Conservation (phyloP, 23 red algal species). For the Gracilaria domingensis region DNA sequence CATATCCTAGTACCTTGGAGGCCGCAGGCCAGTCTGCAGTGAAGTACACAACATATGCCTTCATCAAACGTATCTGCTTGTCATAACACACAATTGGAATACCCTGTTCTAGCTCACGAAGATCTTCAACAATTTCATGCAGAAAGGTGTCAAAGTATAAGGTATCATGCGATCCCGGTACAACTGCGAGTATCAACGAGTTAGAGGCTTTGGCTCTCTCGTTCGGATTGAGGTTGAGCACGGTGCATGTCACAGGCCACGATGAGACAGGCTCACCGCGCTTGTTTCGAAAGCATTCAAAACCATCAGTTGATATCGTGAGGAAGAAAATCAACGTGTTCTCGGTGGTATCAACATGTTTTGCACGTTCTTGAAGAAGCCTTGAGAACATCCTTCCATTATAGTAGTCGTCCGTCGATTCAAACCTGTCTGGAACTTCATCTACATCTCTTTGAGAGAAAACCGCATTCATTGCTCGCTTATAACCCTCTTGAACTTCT, state of each 20-base stretch:
- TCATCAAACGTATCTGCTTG: too few species aligned
- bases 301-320: conserved; percentile 16
- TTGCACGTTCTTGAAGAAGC: neutral
- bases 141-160: conserved; percentile 6
- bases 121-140: too few species aligned
- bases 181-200: neutral
- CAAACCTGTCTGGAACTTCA: too few species aligned
- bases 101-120: too few species aligned
- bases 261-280: neutral
- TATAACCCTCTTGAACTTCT: too few species aligned
- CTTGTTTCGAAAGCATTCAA: neutral
- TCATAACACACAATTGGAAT: too few species aligned
- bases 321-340: conserved; percentile 15
- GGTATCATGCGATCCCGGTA: conserved; percentile 10
- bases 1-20: conserved; percentile 20
- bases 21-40: conserved; percentile 2
- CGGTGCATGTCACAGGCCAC: neutral
- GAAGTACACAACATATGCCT: conserved; percentile 10
- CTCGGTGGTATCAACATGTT: neutral
- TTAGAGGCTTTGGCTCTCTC: neutral
- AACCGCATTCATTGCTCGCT: too few species aligned
- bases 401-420: conserved; percentile 13
- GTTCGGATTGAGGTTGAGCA: neutral
- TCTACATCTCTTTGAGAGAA: too few species aligned
- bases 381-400: neutral